Percentiles rank a stretch among this genome's conserved stretches.
phyloP scores from a whole-genome alignment of 345 rosid species.

The Excoecaria cochinchinensis region DNA sequence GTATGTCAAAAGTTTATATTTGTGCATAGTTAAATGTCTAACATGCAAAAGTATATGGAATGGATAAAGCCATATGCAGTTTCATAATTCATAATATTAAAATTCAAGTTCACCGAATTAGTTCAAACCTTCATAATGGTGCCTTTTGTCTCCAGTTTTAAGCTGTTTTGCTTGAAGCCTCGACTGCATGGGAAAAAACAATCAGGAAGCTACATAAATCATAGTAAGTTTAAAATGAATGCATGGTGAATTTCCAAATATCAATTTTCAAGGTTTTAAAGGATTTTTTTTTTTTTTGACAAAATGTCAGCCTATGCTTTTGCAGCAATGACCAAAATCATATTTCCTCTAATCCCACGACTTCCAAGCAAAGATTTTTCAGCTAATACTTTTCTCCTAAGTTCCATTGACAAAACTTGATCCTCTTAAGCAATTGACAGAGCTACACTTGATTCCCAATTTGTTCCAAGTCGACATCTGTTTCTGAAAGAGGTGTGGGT shows the following conservation, averaged over 20 bases:
- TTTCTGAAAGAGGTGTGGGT: no score
- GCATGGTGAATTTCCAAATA: not conserved
- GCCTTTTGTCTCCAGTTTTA: conserved; percentile 66
- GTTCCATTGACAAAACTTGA: not conserved
- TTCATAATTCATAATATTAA: not conserved
- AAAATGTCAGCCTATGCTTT: not conserved
- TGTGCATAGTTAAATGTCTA: not conserved
- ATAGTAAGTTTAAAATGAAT: not conserved
- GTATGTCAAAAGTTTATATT: not conserved
- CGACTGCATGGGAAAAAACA: conserved; percentile 42
- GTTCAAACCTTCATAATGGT: conserved; percentile 68
- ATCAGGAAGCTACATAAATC: conserved; percentile 1
- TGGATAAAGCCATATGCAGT: not conserved
- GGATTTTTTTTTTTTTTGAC: not conserved
- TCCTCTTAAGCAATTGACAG: not conserved
- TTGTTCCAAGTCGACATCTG: not conserved
- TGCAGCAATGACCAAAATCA: not conserved
- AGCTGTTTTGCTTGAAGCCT: conserved; percentile 94
- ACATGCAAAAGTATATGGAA: not conserved
- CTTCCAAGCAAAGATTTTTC: not conserved
- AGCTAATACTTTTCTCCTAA: not conserved
- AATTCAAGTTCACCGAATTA: not conserved
- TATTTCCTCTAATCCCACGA: not conserved
- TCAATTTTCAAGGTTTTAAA: not conserved
- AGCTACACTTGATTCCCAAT: not conserved